Percentiles rank a stretch among this genome's conserved stretches.
These are phyloP conservation scores for Thalassiosira gravida DNA, from an alignment of 352 stramenopile species.

Conservation along the genomic window DNA sequence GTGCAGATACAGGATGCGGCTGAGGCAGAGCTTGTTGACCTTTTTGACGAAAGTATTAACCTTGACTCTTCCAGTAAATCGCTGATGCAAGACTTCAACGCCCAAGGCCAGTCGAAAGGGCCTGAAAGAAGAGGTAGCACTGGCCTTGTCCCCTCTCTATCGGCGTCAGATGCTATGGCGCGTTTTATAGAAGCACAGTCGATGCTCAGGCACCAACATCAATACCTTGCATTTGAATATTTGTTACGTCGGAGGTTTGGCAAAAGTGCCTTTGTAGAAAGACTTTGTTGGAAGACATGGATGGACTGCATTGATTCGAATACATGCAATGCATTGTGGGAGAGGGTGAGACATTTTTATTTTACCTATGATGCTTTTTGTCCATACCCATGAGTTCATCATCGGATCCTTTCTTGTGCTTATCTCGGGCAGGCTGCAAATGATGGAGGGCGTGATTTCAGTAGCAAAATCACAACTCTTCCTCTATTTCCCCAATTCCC, in stretches of 20 bases:
- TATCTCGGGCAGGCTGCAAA: conserved; percentile 23
- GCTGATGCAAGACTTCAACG: conserved; percentile 29
- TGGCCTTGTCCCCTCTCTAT: conserved; percentile 18
- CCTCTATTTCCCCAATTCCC: conserved; percentile 82
- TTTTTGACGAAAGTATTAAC: conserved; percentile 78
- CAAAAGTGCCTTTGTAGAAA: conserved; percentile 67
- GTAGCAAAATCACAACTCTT: conserved; percentile 75
- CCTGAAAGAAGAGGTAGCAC: conserved; percentile 19
- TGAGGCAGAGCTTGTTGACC: conserved; percentile 79
- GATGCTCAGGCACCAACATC: conserved; percentile 69
- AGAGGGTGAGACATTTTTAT: conserved; percentile 35
- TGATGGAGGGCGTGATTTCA: conserved; percentile 79
- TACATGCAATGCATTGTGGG: conserved; percentile 55
- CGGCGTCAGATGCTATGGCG: conserved; percentile 79
- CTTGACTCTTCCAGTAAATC: conserved; percentile 38
- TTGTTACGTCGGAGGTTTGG: conserved; percentile 72
- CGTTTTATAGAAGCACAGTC: conserved; percentile 81
- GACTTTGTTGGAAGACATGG: conserved; percentile 79
- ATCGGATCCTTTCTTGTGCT: not conserved
- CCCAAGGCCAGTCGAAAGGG: conserved; percentile 21
- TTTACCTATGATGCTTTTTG: not conserved
- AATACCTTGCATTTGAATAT: conserved; percentile 72
- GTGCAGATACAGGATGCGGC: conserved; percentile 65
- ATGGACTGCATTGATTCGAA: conserved; percentile 58
- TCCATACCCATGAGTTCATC: too few relatives aligned